Base-by-base conservation (phyloP, 2,329 filamentous ascomycete genomes). In the Sarocladium brachiariae region DNA sequence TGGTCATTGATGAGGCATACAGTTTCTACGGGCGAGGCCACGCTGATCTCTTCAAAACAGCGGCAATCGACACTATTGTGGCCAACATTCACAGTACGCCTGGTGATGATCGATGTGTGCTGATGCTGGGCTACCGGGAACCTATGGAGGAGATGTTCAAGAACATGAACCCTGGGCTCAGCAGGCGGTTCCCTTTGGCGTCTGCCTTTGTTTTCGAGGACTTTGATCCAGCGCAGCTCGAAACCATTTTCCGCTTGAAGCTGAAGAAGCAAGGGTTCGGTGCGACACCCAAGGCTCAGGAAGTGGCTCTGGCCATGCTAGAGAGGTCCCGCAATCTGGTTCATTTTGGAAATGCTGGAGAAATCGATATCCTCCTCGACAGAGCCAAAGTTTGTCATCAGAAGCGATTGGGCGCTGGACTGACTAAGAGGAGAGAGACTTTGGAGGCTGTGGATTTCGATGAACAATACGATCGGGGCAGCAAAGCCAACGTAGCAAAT, bases 1-100 rank as follows among this genome's bases (percentile, higher is more conserved):
- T 92, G 0, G 78, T 92, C 13, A 89, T 92, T 2, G 87, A 92
- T 54, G 87, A 93, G 60, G 87, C 87, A 0, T 91, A 92, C 55
- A 80, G 81, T 30, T 70, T 92, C 0, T 77, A 73, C 41, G 64
- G 67, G n/a, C n/a, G n/a, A 1, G 69, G 69, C 0, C 4, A 10
- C 16, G 10, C 39, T 5, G 68, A 70, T 13, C 61, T 66, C 0
- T 89, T 67, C 66, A 84, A 80, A 60, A 76, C 71, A 0, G 83
- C 80, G 0, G 83, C 88, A 1, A 73, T 89, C 2, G 86, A 90
- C 56, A 89, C 84, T 0, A 81, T 89, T 11, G 86, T 89, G 0
- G 82, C 84, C 0, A 82, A 88, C 56, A 77, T 90, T 0, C 86
- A 90, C 53, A 84, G 77, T 54, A 76, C 76, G 0, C 79, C 83